phyloP scores from a whole-genome alignment of 2,329 filamentous ascomycete genomes.

The Pseudocercospora fuligena region DNA sequence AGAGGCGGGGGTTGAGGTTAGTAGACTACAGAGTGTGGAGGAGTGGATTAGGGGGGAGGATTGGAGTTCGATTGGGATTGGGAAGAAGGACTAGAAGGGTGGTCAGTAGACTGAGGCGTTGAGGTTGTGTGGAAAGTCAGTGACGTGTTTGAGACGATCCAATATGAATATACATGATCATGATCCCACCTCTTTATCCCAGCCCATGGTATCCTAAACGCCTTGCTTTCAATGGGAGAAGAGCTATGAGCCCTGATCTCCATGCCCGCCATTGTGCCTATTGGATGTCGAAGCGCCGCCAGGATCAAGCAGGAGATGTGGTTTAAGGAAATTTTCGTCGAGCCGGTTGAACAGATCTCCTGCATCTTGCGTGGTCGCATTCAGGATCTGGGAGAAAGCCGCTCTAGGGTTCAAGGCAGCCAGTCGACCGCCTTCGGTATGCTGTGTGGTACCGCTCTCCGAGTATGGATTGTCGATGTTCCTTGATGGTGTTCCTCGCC shows the following conservation, averaged over 20 bases:
- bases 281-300: constrained; percentile 28
- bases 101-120: not conserved
- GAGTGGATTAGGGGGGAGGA: constrained; percentile 29
- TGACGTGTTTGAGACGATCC: not conserved
- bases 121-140: not conserved
- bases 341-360: constrained; percentile 88
- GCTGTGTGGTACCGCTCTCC: constrained; percentile 20
- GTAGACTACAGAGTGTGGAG: constrained; percentile 26
- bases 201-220: constrained; percentile 1
- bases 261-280: constrained; percentile 21
- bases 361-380: constrained; percentile 79
- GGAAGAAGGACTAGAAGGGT: not conserved
- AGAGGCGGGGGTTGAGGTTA: constrained; percentile 26
- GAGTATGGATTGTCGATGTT: constrained; percentile 43
- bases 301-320: constrained; percentile 79
- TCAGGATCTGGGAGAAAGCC: constrained; percentile 80
- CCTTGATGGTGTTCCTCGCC: constrained; percentile 46
- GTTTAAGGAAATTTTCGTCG: constrained; percentile 96
- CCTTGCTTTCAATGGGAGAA: constrained; percentile 3
- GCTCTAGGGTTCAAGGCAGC: constrained; percentile 65
- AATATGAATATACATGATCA: not conserved
- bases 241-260: constrained; percentile 10
- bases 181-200: constrained; percentile 5
- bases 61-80: constrained; percentile 20
- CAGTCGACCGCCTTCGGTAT: constrained; percentile 33